Evolutionary conservation across 1,139 yeast species (phyloP).

Genomic region (Hyphopichia burtonii): DNA sequence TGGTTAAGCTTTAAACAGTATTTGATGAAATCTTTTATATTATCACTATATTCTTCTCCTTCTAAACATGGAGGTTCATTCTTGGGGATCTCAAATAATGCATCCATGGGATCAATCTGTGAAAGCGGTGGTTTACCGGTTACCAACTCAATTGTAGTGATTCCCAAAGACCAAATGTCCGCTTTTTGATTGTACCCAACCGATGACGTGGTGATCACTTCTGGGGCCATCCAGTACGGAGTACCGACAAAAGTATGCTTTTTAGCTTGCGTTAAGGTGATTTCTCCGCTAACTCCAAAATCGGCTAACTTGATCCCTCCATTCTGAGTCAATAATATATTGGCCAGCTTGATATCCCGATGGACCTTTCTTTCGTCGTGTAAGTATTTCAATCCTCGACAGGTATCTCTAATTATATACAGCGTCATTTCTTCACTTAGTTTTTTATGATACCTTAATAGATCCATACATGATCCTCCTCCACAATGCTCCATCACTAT

Average conservation of each 20-base stretch:
- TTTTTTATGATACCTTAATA: conserved; percentile 51
- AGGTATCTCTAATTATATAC: conserved; percentile 57
- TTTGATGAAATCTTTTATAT: conserved; percentile 58
- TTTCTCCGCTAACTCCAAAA: conserved; percentile 84
- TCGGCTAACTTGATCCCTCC: conserved; percentile 77
- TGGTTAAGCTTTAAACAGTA: conserved; percentile 63
- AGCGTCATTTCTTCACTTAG: conserved; percentile 60
- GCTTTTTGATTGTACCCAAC: conserved; percentile 75
- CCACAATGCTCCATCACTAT: conserved; percentile 93
- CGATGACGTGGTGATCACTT: conserved; percentile 52
- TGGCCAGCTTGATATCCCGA: conserved; percentile 83
- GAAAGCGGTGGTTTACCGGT: conserved; percentile 74
- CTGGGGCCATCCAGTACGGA: conserved; percentile 96
- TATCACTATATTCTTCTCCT: conserved; percentile 43
- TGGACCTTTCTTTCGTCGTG: conserved; percentile 78
- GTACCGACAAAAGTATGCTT: conserved; percentile 83
- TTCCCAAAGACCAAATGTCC: conserved; percentile 88
- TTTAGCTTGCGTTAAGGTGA: conserved; percentile 58
- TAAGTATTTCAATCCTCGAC: conserved; percentile 65
- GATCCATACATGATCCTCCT: conserved; percentile 85
- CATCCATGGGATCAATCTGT: conserved; percentile 71
- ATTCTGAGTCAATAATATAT: conserved; percentile 60
- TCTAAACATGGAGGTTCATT: conserved; percentile 63
- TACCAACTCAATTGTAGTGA: conserved; percentile 72
- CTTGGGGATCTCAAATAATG: conserved; percentile 69